Evolutionary conservation across 352 stramenopile genomes (phyloP).

Genomic region (Pythium oligandrum): DNA sequence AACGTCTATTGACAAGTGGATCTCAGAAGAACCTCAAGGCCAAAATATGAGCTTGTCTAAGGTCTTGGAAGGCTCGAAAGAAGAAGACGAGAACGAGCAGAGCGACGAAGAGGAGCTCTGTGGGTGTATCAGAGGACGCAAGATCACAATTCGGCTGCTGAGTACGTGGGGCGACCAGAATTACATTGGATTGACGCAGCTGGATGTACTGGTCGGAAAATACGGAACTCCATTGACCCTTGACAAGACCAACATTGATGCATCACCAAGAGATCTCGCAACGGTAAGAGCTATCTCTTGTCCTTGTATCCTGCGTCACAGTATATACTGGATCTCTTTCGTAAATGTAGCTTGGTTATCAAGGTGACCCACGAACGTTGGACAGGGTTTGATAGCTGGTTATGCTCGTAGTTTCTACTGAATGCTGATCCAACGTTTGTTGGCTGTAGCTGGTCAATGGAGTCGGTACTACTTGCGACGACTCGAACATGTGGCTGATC

Average conservation of each 20-base stretch:
- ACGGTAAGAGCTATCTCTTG: slow-evolving; percentile 31
- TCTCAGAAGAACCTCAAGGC: slow-evolving; percentile 43
- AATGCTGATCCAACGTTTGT: background rate
- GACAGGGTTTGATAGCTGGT: slow-evolving; percentile 58
- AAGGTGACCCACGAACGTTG: slow-evolving; percentile 77
- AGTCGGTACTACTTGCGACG: slow-evolving; percentile 74
- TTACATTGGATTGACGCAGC: slow-evolving; percentile 82
- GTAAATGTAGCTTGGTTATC: slow-evolving; percentile 48
- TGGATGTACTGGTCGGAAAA: slow-evolving; percentile 58
- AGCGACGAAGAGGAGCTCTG: slow-evolving; percentile 15
- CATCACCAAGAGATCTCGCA: slow-evolving; percentile 60
- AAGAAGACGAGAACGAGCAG: slow-evolving; percentile 14
- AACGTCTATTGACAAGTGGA: slow-evolving; percentile 44
- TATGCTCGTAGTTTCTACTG: background rate
- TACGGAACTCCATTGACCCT: slow-evolving; percentile 34
- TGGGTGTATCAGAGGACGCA: slow-evolving; percentile 24
- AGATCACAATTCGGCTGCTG: slow-evolving; percentile 46
- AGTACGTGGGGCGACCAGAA: slow-evolving; percentile 76
- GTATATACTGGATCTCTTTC: too few species aligned
- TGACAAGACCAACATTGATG: slow-evolving; percentile 41
- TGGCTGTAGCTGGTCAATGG: slow-evolving; percentile 70
- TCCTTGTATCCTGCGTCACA: background rate
- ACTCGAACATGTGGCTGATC: slow-evolving; percentile 89
- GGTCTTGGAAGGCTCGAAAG: slow-evolving; percentile 14
- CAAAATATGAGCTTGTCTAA: slow-evolving; percentile 35